Evolutionary conservation across 2,329 filamentous ascomycete species (phyloP), one percentile per base, ranked within the genome.

Genomic region (Colletotrichum sp.): DNA sequence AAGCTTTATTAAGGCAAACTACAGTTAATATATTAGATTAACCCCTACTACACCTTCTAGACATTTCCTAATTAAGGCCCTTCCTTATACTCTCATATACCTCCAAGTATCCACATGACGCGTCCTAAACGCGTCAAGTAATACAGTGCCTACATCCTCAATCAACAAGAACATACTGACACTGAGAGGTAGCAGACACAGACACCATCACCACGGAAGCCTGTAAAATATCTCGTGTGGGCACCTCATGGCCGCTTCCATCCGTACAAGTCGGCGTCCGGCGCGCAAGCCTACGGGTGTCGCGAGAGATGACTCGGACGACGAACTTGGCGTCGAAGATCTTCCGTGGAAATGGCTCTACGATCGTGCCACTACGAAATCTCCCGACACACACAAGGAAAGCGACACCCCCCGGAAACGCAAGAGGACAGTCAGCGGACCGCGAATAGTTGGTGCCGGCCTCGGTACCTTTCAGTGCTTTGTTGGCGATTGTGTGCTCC

Each of bases 281-380:
- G n/a, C 21, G 24, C 34, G 43, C 56, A 59, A 61, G 64, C 32
- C 76, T 12, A 77, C 91, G 84, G 93, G 93, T 34, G 88, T 96
- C 13, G 85, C 87, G 8, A 89, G 94, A 79, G 94, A 97, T 76
- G 94, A 98, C 82, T 97, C 95, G 1, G 96, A 98, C 82, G 96
- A 98, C 83, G 96, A 98, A 83, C 90, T 97, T 28, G 94, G 92
- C 32, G 87, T 90, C 43, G 92, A 94, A 65, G 94, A 95, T 79
- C 86, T 90, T 61, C 91, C 93, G 0, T 97, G 95, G 95, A 90
- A 95, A 85, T 96, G 94, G 94, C 90, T 96, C 59, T 96, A 96
- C 83, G 88, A 88, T 8, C 76, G 78, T 16, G 65, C 81, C n/a
- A 78, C 80, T 24, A 71, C 74, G 18, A 16, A 71, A 14, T 24